Conservation (phyloP, 1,139 yeast species). For the Yamadazyma mexicana region DNA sequence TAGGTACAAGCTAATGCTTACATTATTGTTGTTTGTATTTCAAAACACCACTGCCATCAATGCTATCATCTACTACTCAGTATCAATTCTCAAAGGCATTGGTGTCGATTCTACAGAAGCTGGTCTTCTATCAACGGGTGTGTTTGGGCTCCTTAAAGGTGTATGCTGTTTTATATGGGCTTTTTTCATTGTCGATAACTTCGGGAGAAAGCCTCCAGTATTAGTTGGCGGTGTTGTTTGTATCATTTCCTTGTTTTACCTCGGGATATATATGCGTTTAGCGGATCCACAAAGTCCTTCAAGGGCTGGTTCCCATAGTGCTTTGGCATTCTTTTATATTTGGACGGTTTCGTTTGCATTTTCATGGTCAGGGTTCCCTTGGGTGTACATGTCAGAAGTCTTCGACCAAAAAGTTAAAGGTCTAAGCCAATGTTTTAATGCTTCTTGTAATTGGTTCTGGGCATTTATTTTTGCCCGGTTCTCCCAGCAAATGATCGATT, state of each 20-base stretch:
- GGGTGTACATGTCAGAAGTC: conserved; percentile 49
- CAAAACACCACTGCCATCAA: conserved; percentile 37
- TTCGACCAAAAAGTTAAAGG: conserved; percentile 44
- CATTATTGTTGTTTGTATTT: conserved; percentile 31
- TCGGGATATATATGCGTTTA: conserved; percentile 49
- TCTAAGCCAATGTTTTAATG: conserved; percentile 44
- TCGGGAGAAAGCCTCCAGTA: conserved; percentile 50
- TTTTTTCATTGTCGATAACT: conserved; percentile 43
- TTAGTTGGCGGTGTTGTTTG: conserved; percentile 44
- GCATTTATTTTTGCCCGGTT: conserved; percentile 49
- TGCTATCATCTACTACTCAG: conserved; percentile 36
- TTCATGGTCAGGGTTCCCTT: conserved; percentile 51
- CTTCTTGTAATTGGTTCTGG: conserved; percentile 50
- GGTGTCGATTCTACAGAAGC: conserved; percentile 36
- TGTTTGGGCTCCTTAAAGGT: conserved; percentile 55
- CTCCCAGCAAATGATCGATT: conserved; percentile 42
- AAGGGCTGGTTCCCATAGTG: conserved; percentile 45
- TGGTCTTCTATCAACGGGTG: conserved; percentile 56
- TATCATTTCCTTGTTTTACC: conserved; percentile 48
- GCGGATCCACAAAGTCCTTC: conserved; percentile 30
- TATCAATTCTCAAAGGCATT: conserved; percentile 31
- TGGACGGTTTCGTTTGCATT: conserved; percentile 47
- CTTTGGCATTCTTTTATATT: conserved; percentile 47
- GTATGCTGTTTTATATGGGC: conserved; percentile 44
- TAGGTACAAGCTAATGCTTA: conserved; percentile 27